Percentiles rank a stretch among this genome's conserved stretches.
These are phyloP conservation scores for Neurospora intermedia DNA, from an alignment of 495 filamentous ascomycete species.

Conservation along the genomic window DNA sequence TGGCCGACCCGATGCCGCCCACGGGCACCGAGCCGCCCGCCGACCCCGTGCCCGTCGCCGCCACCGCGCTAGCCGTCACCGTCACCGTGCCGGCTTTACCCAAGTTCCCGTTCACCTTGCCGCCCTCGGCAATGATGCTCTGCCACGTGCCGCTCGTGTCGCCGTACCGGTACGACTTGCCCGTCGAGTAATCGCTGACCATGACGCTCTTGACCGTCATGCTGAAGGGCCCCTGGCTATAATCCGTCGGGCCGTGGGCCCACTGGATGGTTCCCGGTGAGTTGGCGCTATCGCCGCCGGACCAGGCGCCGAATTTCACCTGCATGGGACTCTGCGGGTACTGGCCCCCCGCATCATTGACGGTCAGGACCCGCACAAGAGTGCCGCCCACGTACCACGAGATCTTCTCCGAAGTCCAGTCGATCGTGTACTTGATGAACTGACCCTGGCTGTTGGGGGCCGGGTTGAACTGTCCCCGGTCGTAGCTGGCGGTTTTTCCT, in stretches of 20 bases:
- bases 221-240: slow-evolving; percentile 65
- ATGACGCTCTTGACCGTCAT: slow-evolving; percentile 73
- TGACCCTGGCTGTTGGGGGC: slow-evolving; percentile 47
- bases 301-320: slow-evolving; percentile 78
- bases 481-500: slow-evolving; percentile 61
- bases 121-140: slow-evolving; percentile 44
- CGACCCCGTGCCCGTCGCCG: slow-evolving; percentile 21
- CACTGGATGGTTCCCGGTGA: slow-evolving; percentile 69
- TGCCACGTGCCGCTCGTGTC: slow-evolving; percentile 67
- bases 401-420: slow-evolving; percentile 69
- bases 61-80: slow-evolving; percentile 31
- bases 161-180: slow-evolving; percentile 67
- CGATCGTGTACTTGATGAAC: slow-evolving; percentile 83
- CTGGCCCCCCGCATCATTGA: slow-evolving; percentile 47
- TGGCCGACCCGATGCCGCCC: slow-evolving; percentile 52
- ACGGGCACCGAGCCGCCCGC: slow-evolving; percentile 30
- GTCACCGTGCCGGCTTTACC: slow-evolving; percentile 37
- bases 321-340: slow-evolving; percentile 91
- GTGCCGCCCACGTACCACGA: slow-evolving; percentile 73
- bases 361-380: slow-evolving; percentile 54
- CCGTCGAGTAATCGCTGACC: slow-evolving; percentile 85
- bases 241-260: slow-evolving; percentile 77
- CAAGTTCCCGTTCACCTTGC: slow-evolving; percentile 49
- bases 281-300: slow-evolving; percentile 69
- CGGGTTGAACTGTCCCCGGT: slow-evolving; percentile 65